Conservation (phyloP, 306 rosid genomes). For the Lupinus albus region DNA sequence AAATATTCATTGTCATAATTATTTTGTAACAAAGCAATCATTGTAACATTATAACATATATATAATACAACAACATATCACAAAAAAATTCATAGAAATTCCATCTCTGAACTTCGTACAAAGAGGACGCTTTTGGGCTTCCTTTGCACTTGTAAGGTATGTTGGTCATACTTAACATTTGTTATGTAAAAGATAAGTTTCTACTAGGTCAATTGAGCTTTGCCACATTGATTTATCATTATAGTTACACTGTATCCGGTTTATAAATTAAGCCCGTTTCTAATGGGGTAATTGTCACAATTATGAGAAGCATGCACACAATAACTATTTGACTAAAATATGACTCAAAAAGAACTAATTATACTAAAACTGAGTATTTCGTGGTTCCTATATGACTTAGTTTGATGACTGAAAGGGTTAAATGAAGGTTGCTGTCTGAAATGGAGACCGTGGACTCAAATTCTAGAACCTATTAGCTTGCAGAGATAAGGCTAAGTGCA, state of each 20-base stretch:
- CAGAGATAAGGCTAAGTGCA: no score
- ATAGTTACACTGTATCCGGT: neutral
- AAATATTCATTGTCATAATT: neutral
- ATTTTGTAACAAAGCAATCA: neutral
- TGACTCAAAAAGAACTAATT: neutral
- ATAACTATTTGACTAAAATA: neutral
- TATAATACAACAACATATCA: neutral
- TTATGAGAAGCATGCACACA: neutral
- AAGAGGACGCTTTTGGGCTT: slow-evolving; percentile 9
- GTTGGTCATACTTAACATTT: neutral
- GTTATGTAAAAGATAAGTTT: neutral
- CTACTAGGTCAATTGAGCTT: neutral
- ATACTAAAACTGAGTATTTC: neutral
- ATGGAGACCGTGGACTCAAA: no score
- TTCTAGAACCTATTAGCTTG: no score
- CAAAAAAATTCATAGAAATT: neutral
- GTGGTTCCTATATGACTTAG: slow-evolving; percentile 3
- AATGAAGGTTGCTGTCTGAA: no score
- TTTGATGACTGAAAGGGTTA: slow-evolving; percentile 2
- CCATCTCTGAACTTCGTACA: neutral
- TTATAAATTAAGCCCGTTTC: neutral
- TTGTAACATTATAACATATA: neutral
- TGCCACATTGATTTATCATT: slow-evolving; percentile 10
- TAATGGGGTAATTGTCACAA: neutral
- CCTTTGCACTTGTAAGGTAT: slow-evolving; percentile 12